Evolutionary conservation across 2,329 filamentous ascomycete species (phyloP).

Genomic region (Thermoascus crustaceus): DNA sequence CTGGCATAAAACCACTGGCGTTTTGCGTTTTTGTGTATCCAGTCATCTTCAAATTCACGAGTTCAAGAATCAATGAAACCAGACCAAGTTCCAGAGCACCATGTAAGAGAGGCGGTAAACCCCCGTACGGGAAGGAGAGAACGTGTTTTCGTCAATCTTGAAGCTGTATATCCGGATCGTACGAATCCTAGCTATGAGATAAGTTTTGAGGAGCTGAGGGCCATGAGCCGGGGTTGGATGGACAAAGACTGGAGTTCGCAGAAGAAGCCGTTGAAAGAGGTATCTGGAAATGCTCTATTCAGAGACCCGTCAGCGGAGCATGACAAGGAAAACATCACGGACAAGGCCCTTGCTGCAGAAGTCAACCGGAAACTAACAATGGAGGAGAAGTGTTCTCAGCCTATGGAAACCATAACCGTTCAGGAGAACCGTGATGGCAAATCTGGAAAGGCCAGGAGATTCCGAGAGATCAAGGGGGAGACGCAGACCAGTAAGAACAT

Average conservation of each 20-base stretch:
- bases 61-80: slow-evolving; percentile 27
- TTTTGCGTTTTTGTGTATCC: slow-evolving; percentile 45
- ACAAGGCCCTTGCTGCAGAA: slow-evolving; percentile 20
- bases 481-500: slow-evolving; percentile 72
- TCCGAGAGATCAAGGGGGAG: slow-evolving; percentile 73
- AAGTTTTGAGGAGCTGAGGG: slow-evolving; percentile 88
- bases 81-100: slow-evolving; percentile 61
- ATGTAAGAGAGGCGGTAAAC: slow-evolving; percentile 74
- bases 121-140: slow-evolving; percentile 75
- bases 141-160: slow-evolving; percentile 77
- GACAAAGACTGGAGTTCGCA: slow-evolving; percentile 44
- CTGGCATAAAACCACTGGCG: slow-evolving; percentile 38
- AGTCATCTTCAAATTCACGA: slow-evolving; percentile 36
- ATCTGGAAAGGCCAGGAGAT: slow-evolving; percentile 51
- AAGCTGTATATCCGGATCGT: slow-evolving; percentile 73
- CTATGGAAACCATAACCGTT: slow-evolving; percentile 10
- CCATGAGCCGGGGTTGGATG: slow-evolving; percentile 62
- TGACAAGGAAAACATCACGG: slow-evolving; percentile 12
- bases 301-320: slow-evolving; percentile 13
- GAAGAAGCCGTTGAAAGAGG: slow-evolving; percentile 47
- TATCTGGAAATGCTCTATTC: slow-evolving; percentile 34
- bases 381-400: slow-evolving; percentile 13
- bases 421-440: slow-evolving; percentile 21
- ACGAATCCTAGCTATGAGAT: slow-evolving; percentile 65
- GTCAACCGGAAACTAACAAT: slow-evolving; percentile 25